Base-by-base conservation (phyloP, 164 flowering plant species). In the Magnolia changhungtana region DNA sequence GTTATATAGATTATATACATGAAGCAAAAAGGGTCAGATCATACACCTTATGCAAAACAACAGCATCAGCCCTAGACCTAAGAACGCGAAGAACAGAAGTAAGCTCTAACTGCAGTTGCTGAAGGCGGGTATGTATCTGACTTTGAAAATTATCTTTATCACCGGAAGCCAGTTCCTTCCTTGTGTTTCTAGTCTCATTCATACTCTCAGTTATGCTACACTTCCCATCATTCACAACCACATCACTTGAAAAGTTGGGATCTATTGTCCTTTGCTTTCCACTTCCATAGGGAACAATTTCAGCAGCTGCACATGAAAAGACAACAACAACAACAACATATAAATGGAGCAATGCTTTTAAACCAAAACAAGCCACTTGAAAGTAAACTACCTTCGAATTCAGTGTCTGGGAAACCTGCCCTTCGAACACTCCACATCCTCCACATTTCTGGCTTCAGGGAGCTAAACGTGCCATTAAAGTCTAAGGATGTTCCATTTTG, bases 41-140 rank as follows among this genome's bases (percentile, higher is more conserved):
- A 74, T 74, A 59, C 67, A 87, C 89, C 86, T 85, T 80, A 27
- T 63, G 63, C 71, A 80, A 64, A 52, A 66, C 71, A 79, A 67
- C 24, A 66, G 73, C 16, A 71, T 74, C 82, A 59, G 79, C 65
- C 49, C 70, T 80, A 49, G 92, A 83, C 77, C 85, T 88, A 59
- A 93, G 77, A 8, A 78, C 71, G 59, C 50, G 79, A 77, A 91
- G 93, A n/a, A 83, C 88, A 73, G 96, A 84, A 55, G 88, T 82
- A 71, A 95, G 98, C 86, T 95, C 95, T 50, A 59, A 67, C 80
- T 93, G 87, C 71, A 95, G 79, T 70, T 83, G 77, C 78, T 81
- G 84, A 83, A 95, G 88, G 51, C 90, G 93, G 78, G 80, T 77
- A 73, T 61, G 78, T 72, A 95, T 80, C 19, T 81, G 75, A 75